These are phyloP conservation scores for Dactylonectria estremocensis DNA, from an alignment of 2,329 filamentous ascomycete genomes.

Conservation along the genomic window DNA sequence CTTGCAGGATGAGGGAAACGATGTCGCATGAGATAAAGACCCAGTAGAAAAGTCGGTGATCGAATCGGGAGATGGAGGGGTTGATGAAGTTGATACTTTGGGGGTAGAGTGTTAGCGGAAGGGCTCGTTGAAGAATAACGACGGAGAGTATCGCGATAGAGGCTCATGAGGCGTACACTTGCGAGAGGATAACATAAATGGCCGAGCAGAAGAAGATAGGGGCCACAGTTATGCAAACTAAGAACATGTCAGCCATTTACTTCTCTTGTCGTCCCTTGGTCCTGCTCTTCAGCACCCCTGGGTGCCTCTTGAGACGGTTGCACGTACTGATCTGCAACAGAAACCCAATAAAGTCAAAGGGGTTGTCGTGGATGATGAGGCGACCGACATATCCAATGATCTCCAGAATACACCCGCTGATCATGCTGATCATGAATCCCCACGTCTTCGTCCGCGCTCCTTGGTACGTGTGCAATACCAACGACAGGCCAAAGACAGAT, in stretches of 20 bases:
- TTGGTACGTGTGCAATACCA: constrained; percentile 40
- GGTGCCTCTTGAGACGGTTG: neutral
- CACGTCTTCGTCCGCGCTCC: constrained; percentile 43
- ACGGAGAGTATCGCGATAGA: neutral
- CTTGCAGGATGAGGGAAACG: constrained; percentile 66
- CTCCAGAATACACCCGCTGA: constrained; percentile 69
- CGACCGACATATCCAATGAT: constrained; percentile 74
- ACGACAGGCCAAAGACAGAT: constrained; percentile 37
- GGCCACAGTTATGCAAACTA: constrained; percentile 52
- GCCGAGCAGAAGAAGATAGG: constrained; percentile 50
- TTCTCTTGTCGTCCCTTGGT: neutral
- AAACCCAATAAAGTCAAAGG: constrained; percentile 71
- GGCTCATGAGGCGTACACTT: constrained; percentile 42
- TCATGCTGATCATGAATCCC: constrained; percentile 64
- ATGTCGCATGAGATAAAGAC: constrained; percentile 62
- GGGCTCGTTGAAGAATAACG: neutral
- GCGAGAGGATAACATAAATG: constrained; percentile 49
- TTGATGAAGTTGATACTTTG: constrained; percentile 45
- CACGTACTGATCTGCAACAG: constrained; percentile 74
- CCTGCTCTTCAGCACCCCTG: neutral
- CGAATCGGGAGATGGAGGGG: constrained; percentile 42
- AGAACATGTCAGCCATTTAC: constrained; percentile 1
- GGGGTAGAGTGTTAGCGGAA: constrained; percentile 8
- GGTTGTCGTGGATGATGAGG: constrained; percentile 68
- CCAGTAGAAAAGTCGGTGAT: constrained; percentile 44